Evolutionary conservation across 208 protist species (phyloP), one percentile per base, ranked within the genome.

Genomic region (Trypanosoma boissoni): DNA sequence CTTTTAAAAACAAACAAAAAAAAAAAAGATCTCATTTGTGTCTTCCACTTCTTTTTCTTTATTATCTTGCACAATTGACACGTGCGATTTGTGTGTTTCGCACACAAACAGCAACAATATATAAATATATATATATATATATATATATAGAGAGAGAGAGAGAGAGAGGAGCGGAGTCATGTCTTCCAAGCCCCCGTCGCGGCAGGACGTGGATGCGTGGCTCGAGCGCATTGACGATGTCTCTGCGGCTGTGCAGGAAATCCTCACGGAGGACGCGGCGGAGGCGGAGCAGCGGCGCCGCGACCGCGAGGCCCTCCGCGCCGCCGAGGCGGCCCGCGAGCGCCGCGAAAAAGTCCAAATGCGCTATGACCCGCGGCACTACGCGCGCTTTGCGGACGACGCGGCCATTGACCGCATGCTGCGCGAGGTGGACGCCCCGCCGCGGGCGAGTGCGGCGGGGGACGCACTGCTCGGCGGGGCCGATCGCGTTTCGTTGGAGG

Each of bases 321-420:
- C 46, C 24, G 42, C 55, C 45, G 28, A 31, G 3, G 54, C 51
- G 42, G 43, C 31, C 2, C 37, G 36, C 1, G 52, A 57, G 21
- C 55, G 43, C 16, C 46, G 43, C 7, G 71, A 66, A 18, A 60
- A 65, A 21, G 43, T 71, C n/a, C 64, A 75, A 41, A 77, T 74
- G 65, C 75, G 75, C 7, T 82, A 82, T 42, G 66, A 82, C 20
- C 58, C 75, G 10, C 54, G 63, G 16, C 67, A 75, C 58, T 78
- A 82, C 58, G 27, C 52, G 14, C 75, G 75, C 2, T 82, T 68
- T 63, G 75, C 69, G 28, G 66, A 64, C 29, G 75, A 82, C 32
- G 71, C 74, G 27, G 18, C 78, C 27, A 82, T 82, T 60, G 75
- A 82, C 52, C 45, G 42, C 1, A 32, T 82, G 48, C 43, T 78